Evolutionary conservation across 176 grass and related monocot species (phyloP), one percentile per base, ranked within the genome.

Genomic region (Luzula sylvatica): DNA sequence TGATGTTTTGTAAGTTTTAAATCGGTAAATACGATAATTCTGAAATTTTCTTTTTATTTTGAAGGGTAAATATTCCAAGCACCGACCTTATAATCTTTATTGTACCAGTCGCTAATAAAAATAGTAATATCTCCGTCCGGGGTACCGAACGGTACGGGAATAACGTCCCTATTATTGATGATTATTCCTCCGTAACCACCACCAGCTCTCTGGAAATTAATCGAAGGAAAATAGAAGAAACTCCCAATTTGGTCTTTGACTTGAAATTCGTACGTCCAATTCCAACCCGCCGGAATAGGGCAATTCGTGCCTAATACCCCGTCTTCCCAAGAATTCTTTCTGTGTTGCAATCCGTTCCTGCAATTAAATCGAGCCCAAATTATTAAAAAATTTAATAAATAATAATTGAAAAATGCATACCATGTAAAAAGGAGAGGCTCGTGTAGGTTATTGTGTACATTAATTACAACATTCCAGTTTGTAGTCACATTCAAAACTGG

Each of bases 361-460:
- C 46, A 56, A 52, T 11, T 63, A 9, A 51, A 51, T 19, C n/a
- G 17, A 51, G 15, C 7, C 1, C 46, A 14, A 51, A 51, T 51
- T 22, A 51, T 19, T 4, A 17, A 7, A 22, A 51, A 51, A 9
- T 45, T 8, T 51, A 12, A 24, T 3, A 46, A 50, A 53, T 26
- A 52, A 18, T 58, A 67, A 26, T 23, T 20, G 9, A 50, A 46
- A 50, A 27, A 16, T 46, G 13, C 45, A 61, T 68, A 53, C 72
- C 78, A 94, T 65, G 90, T 89, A 61, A 96, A n/a, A 53, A 96
- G 81, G 45, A 96, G 74, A 55, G 90, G 90, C 64, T 96, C 90
- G 20, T 96, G 84, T 28, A 96, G 66, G 39, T 72, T 27, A 69
- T 96, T 96, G 54, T 55, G 66, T 44, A 96, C 80, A 74, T 96